Conservation (phyloP, 371 early-diverging fungal species). For the Dichotomocladium elegans region DNA sequence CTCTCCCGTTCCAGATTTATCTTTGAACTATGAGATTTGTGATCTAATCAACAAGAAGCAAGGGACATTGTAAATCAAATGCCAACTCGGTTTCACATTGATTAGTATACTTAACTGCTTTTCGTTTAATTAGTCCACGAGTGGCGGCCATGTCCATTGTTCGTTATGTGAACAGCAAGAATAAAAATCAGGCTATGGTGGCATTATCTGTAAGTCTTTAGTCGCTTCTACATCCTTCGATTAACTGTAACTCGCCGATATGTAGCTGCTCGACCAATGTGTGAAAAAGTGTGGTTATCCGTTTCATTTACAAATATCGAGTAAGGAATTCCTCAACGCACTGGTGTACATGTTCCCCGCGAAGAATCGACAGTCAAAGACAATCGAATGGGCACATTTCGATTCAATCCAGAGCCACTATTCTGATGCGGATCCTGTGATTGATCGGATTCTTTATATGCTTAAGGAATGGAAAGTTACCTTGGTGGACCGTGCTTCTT, state of each 20-base stretch:
- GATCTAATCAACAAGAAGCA: conserved; percentile 89
- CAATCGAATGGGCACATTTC: conserved; percentile 11
- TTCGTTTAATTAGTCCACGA: conserved; percentile 58
- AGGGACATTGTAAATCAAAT: conserved; percentile 67
- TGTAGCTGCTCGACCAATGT: conserved; percentile 84
- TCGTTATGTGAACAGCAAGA: conserved; percentile 70
- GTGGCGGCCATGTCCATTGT: conserved; percentile 85
- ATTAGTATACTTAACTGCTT: background rate
- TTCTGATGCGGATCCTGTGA: conserved; percentile 54
- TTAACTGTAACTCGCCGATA: too few species aligned
- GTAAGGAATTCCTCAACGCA: conserved; percentile 93
- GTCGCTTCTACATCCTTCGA: background rate
- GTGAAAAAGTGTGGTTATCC: conserved; percentile 97
- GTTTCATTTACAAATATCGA: conserved; percentile 89
- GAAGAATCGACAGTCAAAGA: conserved; percentile 36
- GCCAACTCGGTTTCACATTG: background rate
- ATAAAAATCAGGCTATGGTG: conserved; percentile 62
- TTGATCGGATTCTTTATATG: conserved; percentile 83
- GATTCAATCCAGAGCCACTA: conserved; percentile 19
- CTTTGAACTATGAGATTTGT: conserved; percentile 89
- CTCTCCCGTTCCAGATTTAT: conserved; percentile 74
- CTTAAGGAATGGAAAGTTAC: conserved; percentile 92
- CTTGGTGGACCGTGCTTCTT: conserved; percentile 73
- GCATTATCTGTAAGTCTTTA: conserved; percentile 63
- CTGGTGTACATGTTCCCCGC: conserved; percentile 90